Evolutionary conservation across 306 rosid genomes (phyloP).

Genomic region (Crotalaria pallida): DNA sequence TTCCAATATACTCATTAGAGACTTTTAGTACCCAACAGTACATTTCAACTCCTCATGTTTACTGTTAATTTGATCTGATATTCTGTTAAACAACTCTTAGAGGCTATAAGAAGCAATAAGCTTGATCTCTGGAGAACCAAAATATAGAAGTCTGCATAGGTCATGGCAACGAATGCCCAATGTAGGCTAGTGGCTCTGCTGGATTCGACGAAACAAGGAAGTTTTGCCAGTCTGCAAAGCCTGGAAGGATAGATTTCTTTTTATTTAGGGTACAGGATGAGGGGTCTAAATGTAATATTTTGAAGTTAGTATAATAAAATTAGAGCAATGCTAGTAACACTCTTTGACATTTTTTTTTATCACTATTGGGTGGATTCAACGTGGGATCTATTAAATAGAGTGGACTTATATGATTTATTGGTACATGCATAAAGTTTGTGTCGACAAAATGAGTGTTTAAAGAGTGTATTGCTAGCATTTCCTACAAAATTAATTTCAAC

Average conservation of each 20-base stretch:
- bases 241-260: slow-evolving; percentile 39
- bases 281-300: not conserved
- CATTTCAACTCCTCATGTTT: slow-evolving; percentile 49
- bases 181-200: slow-evolving; percentile 40
- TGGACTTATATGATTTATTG: too few relatives aligned
- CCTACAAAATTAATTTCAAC: not conserved
- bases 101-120: slow-evolving; percentile 65
- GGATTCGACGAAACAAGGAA: slow-evolving; percentile 44
- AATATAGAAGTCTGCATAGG: slow-evolving; percentile 76
- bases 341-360: too few relatives aligned
- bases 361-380: too few relatives aligned
- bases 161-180: slow-evolving; percentile 74
- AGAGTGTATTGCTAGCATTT: too few relatives aligned
- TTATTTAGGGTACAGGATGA: not conserved
- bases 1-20: slow-evolving; percentile 64
- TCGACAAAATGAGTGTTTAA: too few relatives aligned
- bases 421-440: too few relatives aligned
- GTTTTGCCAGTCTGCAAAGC: slow-evolving; percentile 69
- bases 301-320: not conserved
- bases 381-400: too few relatives aligned
- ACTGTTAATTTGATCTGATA: slow-evolving; percentile 50
- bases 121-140: slow-evolving; percentile 69
- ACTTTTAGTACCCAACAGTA: slow-evolving; percentile 43
- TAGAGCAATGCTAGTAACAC: too few relatives aligned
- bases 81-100: slow-evolving; percentile 61